A percentile compares a stretch with the other conserved stretches of the same genome.
phyloP scores from a whole-genome alignment of 495 filamentous ascomycete species.

The Podospora australis region DNA sequence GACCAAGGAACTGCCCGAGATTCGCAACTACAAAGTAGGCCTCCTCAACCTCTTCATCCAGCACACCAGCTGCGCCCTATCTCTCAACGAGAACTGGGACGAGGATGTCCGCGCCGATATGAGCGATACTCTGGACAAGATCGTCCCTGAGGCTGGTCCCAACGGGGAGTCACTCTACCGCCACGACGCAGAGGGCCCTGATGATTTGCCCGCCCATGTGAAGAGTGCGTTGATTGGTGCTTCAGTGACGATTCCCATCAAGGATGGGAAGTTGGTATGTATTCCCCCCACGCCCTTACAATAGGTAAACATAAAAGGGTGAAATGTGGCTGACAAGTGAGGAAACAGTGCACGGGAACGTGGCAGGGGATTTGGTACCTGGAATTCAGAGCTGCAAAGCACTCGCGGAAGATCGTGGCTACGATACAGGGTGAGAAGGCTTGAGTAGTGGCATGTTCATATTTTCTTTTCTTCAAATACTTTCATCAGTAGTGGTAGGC shows the following conservation, averaged over 20 bases:
- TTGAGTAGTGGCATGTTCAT: constrained; percentile 19
- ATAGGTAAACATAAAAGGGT: neutral
- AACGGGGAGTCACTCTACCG: constrained; percentile 69
- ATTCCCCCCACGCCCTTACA: neutral
- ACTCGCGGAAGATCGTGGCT: constrained; percentile 75
- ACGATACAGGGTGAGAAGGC: constrained; percentile 91
- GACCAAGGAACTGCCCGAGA: constrained; percentile 60
- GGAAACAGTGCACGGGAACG: constrained; percentile 38
- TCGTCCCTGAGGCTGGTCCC: constrained; percentile 66
- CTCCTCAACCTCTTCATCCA: constrained; percentile 85
- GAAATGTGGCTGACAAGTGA: neutral
- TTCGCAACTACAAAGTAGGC: constrained; percentile 74
- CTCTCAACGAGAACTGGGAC: constrained; percentile 86
- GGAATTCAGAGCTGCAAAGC: constrained; percentile 75
- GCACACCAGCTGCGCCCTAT: constrained; percentile 81
- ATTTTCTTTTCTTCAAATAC: too few species aligned
- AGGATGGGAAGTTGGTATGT: constrained; percentile 68
- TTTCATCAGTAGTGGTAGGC: too few species aligned
- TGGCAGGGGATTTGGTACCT: constrained; percentile 92
- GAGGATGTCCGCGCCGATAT: constrained; percentile 64
- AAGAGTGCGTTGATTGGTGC: constrained; percentile 86
- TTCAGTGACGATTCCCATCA: constrained; percentile 82
- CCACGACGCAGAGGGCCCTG: constrained; percentile 74
- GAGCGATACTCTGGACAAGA: constrained; percentile 85
- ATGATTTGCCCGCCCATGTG: constrained; percentile 62